These are phyloP conservation scores for Glarea lozoyensis DNA, from an alignment of 495 filamentous ascomycete species.

Conservation along the genomic window DNA sequence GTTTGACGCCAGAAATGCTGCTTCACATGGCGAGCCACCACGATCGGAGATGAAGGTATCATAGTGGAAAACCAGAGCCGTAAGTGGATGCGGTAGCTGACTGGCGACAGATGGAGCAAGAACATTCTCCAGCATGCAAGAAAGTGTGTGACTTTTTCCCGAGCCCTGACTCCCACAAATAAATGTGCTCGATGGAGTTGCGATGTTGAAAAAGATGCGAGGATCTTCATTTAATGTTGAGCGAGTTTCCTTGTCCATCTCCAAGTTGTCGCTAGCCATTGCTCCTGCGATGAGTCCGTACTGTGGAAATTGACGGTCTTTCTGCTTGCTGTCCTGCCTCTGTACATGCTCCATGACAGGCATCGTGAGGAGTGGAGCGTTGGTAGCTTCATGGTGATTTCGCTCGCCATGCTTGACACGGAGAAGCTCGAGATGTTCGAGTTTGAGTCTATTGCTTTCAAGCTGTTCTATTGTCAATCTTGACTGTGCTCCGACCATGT, in stretches of 20 bases:
- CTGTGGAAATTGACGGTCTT: slow-evolving; percentile 24
- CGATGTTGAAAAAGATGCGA: slow-evolving; percentile 56
- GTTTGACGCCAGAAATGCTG: slow-evolving; percentile 52
- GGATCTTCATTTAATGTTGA: slow-evolving; percentile 26
- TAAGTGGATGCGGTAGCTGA: slow-evolving; percentile 35
- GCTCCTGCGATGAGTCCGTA: slow-evolving; percentile 34
- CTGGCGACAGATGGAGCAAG: slow-evolving; percentile 33
- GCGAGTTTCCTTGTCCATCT: neutral
- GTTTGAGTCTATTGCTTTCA: too few relatives aligned
- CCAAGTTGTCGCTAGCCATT: slow-evolving; percentile 8
- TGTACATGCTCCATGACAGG: slow-evolving; percentile 24
- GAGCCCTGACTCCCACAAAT: slow-evolving; percentile 72
- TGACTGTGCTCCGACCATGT: too few relatives aligned
- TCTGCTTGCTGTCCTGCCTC: neutral
- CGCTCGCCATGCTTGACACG: neutral
- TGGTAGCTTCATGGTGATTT: slow-evolving; percentile 22
- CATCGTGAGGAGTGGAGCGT: slow-evolving; percentile 31
- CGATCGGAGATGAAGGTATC: slow-evolving; percentile 48
- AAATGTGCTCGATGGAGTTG: slow-evolving; percentile 59
- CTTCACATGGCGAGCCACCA: slow-evolving; percentile 55
- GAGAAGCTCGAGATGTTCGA: slow-evolving; percentile 2
- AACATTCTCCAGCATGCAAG: slow-evolving; percentile 61
- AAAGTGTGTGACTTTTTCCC: slow-evolving; percentile 67
- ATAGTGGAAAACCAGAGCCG: slow-evolving; percentile 63
- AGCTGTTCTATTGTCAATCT: too few relatives aligned